Evolutionary conservation across 148 eudicot genomes (phyloP), one percentile per base, ranked within the genome.

Genomic region (Rhododendron kiyosumense): DNA sequence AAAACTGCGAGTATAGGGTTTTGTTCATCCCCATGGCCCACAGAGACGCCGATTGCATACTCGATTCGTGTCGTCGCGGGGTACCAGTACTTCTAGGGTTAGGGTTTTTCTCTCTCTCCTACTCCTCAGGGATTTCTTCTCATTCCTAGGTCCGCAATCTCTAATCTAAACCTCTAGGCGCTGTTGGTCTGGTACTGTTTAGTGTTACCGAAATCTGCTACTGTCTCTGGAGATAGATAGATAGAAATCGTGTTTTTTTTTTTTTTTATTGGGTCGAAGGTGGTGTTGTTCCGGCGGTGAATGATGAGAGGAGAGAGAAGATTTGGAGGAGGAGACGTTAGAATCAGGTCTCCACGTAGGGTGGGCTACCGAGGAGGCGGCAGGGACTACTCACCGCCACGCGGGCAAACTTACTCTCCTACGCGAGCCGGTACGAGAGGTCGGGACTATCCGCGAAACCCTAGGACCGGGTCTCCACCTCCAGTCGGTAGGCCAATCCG

Each of bases 241-340:
- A 38, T 48, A 36, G 26, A 41, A 11, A 76, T 2, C 38, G 78
- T 17, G 20, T 12, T 14, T 2, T 18, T 14, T 15, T 76, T 38
- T 17, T 1, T 20, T 20, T 10, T 32, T 32, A 24, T 78, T n/a
- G 24, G 67, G 24, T 75, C 26, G 59, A 69, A 45, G 59, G 85
- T 10, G 13, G 46, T 45, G 34, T 28, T 18, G 12, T 30, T 83
- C 75, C 22, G 22, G 45, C 34, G 22, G 38, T 54, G 86, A 85
- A 78, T 18, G 75, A 85, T 85, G 78, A 85, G 75, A 28, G 86
- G 36, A 28, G 86, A 78, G 41, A 79, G 26, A 5, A 81, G 83
- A 34, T 52, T 51, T 8, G 54, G 76, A n/a, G 34, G 71, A 49
- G 34, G 71, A 67, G 82, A 54, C 74, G 26, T 63, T 36, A 36